Percentiles rank a stretch among this genome's conserved stretches.
These are phyloP conservation scores for Gryganskiella cystojenkinii DNA, from an alignment of 192 early-diverging fungal genomes.

Conservation along the genomic window DNA sequence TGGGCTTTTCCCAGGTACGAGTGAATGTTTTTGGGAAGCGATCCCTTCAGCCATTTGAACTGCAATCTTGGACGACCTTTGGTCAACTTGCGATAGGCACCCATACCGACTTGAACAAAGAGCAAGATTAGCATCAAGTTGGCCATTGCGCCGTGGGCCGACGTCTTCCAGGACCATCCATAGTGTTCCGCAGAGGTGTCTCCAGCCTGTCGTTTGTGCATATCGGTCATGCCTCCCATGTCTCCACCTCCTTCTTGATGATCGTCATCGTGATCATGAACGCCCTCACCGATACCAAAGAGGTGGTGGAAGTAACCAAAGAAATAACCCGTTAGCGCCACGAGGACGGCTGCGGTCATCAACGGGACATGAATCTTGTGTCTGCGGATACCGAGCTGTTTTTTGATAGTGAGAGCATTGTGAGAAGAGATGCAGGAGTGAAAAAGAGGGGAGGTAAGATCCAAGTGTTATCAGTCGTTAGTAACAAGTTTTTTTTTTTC, in stretches of 20 bases:
- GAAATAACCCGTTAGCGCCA: slow-evolving; percentile 38
- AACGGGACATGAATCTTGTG: slow-evolving; percentile 43
- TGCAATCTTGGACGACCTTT: slow-evolving; percentile 23
- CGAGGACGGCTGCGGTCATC: slow-evolving; percentile 19
- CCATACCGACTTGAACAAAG: slow-evolving; percentile 45
- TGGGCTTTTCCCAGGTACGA: slow-evolving; percentile 45
- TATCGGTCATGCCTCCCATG: slow-evolving; percentile 22
- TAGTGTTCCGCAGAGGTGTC: slow-evolving; percentile 46
- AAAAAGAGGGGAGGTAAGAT: not conserved
- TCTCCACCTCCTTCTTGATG: not conserved
- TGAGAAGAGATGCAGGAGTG: not conserved
- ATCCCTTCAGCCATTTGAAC: slow-evolving; percentile 19
- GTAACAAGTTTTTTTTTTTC: not conserved
- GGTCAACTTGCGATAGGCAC: slow-evolving; percentile 39
- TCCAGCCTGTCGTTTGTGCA: slow-evolving; percentile 23
- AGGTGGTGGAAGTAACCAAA: slow-evolving; percentile 49
- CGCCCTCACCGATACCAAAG: slow-evolving; percentile 25
- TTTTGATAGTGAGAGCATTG: not conserved
- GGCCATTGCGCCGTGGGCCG: slow-evolving; percentile 43
- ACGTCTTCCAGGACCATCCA: slow-evolving; percentile 25
- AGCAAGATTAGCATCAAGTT: slow-evolving; percentile 39
- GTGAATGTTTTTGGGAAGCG: slow-evolving; percentile 25
- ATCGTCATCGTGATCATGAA: slow-evolving; percentile 6
- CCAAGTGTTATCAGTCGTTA: not conserved
- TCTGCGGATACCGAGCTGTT: slow-evolving; percentile 38